These are phyloP conservation scores for Carex littledalei DNA, from an alignment of 176 grass and related monocot genomes.

Conservation along the genomic window DNA sequence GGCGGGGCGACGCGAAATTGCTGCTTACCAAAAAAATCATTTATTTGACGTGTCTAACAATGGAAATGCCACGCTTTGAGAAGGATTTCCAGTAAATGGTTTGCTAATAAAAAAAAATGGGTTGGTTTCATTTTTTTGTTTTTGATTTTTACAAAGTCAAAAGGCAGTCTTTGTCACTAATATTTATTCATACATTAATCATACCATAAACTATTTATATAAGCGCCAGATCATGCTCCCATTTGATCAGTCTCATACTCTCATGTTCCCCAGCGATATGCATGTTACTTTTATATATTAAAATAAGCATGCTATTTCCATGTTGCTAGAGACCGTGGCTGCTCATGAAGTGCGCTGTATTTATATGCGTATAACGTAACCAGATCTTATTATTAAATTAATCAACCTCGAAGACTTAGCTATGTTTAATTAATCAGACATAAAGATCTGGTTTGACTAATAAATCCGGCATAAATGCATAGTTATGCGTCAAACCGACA, in stretches of 20 bases:
- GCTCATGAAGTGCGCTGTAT: background rate
- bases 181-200: background rate
- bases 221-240: constrained; percentile 17
- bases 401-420: too few relatives aligned
- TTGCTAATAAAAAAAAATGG: too few relatives aligned
- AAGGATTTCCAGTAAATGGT: background rate
- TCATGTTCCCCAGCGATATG: too few relatives aligned
- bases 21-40: background rate
- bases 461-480: too few relatives aligned
- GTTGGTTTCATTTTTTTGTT: too few relatives aligned
- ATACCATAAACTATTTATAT: background rate
- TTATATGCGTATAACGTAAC: too few relatives aligned
- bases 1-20: background rate
- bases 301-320: background rate
- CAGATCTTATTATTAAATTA: too few relatives aligned
- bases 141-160: background rate
- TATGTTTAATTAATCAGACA: too few relatives aligned
- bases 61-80: background rate
- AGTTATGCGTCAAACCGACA: background rate
- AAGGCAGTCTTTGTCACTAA: background rate
- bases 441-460: background rate
- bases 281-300: background rate
- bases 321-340: too few relatives aligned
- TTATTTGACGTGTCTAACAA: background rate
- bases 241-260: too few relatives aligned